Conservation (phyloP, 306 rosid genomes). For the Luffa acutangula region DNA sequence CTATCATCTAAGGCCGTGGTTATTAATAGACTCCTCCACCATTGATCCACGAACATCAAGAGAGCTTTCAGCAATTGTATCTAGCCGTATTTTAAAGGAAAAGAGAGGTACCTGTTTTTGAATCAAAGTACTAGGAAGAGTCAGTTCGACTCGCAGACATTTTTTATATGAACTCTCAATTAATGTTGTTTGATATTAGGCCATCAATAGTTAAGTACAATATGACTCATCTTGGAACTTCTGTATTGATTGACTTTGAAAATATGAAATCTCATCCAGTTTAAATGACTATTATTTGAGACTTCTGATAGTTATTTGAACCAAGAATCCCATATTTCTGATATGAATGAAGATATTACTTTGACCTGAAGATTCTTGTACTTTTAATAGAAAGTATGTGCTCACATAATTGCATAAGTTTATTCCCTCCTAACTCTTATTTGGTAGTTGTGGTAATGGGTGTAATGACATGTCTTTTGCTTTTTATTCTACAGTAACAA, state of each 20-base stretch:
- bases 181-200: not conserved
- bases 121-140: slow-evolving; percentile 11
- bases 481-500: not conserved
- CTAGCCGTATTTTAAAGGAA: slow-evolving; percentile 50
- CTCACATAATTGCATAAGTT: too few relatives aligned
- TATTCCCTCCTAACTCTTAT: too few relatives aligned
- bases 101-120: slow-evolving; percentile 40
- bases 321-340: not conserved
- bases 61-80: slow-evolving; percentile 52
- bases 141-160: not conserved
- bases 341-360: not conserved
- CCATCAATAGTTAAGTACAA: not conserved
- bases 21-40: slow-evolving; percentile 82
- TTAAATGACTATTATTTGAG: not conserved
- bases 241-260: not conserved
- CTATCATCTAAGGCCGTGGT: slow-evolving; percentile 58
- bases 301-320: not conserved
- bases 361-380: not conserved
- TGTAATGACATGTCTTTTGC: not conserved
- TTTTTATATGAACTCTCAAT: not conserved
- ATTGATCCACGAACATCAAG: slow-evolving; percentile 87
- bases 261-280: not conserved
- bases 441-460: not conserved
- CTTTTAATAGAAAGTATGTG: not conserved
- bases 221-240: not conserved